phyloP scores from a whole-genome alignment of 208 protist species.

The Crithidia acanthocephali region DNA sequence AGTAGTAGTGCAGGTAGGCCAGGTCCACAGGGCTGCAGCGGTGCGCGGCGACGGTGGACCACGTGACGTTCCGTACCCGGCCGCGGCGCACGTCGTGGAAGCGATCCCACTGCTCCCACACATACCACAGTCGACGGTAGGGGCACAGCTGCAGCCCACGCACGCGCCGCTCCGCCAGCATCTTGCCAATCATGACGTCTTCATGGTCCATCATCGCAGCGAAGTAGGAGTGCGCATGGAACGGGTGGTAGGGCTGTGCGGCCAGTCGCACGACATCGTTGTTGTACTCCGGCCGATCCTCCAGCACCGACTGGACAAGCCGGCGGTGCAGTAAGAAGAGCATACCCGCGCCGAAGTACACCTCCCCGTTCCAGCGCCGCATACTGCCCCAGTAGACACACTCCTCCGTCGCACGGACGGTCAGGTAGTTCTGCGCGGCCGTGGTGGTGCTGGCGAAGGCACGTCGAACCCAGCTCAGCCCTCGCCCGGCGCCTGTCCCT shows the following conservation, averaged over 20 bases:
- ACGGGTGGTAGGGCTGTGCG: neutral
- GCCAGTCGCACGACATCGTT: conserved; percentile 18
- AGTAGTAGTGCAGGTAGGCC: conserved; percentile 11
- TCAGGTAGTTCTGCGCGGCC: neutral
- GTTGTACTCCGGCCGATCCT: conserved; percentile 10
- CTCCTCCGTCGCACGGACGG: neutral
- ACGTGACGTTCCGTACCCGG: conserved; percentile 19
- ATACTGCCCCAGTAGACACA: conserved; percentile 35
- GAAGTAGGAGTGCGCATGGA: conserved; percentile 11
- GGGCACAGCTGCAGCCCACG: neutral
- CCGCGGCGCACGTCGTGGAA: conserved; percentile 31
- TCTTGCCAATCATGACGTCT: conserved; percentile 25
- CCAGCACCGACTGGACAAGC: conserved; percentile 17
- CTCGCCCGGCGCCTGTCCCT: neutral
- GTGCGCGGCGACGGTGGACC: conserved; percentile 20
- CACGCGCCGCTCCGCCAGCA: conserved; percentile 15
- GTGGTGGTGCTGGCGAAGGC: neutral
- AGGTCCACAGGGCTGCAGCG: conserved; percentile 18
- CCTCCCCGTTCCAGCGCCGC: conserved; percentile 20
- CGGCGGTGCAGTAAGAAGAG: conserved; percentile 18
- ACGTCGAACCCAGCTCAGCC: neutral
- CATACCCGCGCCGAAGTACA: conserved; percentile 19
- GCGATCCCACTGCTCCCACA: conserved; percentile 12
- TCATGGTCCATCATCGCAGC: conserved; percentile 24
- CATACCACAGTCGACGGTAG: neutral